Evolutionary conservation across 192 early-diverging fungal genomes (phyloP).

Genomic region (Diversispora eburnea): DNA sequence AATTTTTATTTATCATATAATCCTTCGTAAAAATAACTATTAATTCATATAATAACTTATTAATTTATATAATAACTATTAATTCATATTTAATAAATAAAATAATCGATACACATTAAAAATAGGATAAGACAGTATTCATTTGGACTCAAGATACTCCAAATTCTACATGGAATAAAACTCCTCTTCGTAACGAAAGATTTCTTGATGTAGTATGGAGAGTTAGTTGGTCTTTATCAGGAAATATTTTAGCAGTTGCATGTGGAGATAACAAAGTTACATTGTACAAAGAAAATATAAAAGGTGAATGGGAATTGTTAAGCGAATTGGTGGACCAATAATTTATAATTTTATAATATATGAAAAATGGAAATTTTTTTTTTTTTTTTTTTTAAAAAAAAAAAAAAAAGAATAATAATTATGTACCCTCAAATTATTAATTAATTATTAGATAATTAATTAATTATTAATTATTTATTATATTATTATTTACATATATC

Average conservation of each 20-base stretch:
- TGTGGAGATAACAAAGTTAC: constrained; percentile 96
- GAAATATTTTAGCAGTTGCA: constrained; percentile 94
- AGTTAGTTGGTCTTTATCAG: constrained; percentile 94
- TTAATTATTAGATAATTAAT: too few species aligned
- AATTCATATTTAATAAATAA: neutral
- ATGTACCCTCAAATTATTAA: too few species aligned
- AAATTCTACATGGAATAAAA: constrained; percentile 69
- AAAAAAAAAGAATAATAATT: too few species aligned
- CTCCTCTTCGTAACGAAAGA: constrained; percentile 63
- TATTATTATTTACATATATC: too few species aligned
- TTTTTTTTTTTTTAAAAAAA: too few species aligned
- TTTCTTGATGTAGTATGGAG: constrained; percentile 98
- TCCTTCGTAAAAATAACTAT: neutral
- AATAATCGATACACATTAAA: neutral
- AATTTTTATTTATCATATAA: neutral
- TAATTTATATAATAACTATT: neutral
- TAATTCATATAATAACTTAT: neutral
- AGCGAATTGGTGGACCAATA: constrained; percentile 65
- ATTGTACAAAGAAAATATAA: constrained; percentile 93
- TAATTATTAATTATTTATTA: too few species aligned
- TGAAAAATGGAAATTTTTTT: too few species aligned
- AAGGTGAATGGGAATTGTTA: constrained; percentile 87
- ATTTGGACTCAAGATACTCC: constrained; percentile 91
- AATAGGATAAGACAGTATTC: constrained; percentile 85
- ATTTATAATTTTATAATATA: neutral